A percentile compares a stretch with the other conserved stretches of the same genome.
Conservation (phyloP, 176 grass and related monocot species). For the Hyparrhenia diplandra region DNA sequence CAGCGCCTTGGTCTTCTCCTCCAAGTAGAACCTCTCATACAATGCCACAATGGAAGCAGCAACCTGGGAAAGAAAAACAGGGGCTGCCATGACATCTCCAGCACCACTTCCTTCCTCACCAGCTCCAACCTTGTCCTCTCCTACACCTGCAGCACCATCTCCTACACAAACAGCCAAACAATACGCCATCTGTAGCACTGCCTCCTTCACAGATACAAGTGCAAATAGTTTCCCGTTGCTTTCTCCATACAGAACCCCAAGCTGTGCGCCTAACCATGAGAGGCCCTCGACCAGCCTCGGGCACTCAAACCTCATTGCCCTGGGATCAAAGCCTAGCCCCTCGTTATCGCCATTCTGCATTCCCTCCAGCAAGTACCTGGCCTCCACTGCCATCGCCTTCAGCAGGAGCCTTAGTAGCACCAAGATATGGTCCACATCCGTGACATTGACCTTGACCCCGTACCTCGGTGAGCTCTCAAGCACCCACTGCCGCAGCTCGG, state of each 20-base stretch:
- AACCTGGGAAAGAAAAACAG: constrained; percentile 68
- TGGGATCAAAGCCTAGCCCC: constrained; percentile 25
- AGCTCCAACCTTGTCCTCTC: constrained; percentile 1
- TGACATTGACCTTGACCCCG: constrained; percentile 49
- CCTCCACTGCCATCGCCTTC: constrained; percentile 43
- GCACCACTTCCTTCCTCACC: constrained; percentile 18
- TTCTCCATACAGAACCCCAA: constrained; percentile 64
- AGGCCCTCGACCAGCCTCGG: constrained; percentile 50
- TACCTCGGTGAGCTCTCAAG: constrained; percentile 51
- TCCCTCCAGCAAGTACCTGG: constrained; percentile 38
- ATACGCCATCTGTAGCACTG: constrained; percentile 40
- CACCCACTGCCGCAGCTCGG: constrained; percentile 52
- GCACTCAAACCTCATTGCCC: constrained; percentile 46
- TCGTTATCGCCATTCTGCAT: not conserved
- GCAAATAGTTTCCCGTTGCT: constrained; percentile 47
- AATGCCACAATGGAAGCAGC: constrained; percentile 60
- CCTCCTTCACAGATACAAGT: constrained; percentile 51
- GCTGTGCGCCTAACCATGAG: constrained; percentile 58
- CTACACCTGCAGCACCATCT: not conserved
- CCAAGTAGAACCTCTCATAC: constrained; percentile 61
- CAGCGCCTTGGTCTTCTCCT: constrained; percentile 57
- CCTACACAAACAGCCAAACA: constrained; percentile 26
- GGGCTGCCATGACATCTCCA: not conserved
- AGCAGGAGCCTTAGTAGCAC: constrained; percentile 56
- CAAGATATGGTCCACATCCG: constrained; percentile 49